A percentile compares a stretch with the other conserved stretches of the same genome.
phyloP scores from a whole-genome alignment of 306 rosid species.

The Hippophae rhamnoides region DNA sequence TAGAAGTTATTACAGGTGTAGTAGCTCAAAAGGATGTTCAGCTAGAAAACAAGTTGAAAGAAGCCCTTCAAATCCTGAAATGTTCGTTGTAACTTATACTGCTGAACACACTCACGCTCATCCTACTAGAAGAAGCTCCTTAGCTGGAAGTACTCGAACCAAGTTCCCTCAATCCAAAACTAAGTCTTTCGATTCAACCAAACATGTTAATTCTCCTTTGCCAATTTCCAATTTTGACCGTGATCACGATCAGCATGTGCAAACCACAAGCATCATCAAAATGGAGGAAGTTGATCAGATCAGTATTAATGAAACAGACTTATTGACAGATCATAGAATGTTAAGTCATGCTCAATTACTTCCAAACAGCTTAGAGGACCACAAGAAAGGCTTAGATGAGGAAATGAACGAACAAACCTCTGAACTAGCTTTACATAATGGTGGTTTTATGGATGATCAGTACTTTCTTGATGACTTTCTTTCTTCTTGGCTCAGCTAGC shows the following conservation, averaged over 20 bases:
- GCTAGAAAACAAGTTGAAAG: constrained; percentile 89
- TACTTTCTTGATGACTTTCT: background rate
- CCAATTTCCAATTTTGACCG: background rate
- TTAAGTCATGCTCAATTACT: constrained; percentile 21
- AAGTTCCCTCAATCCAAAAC: constrained; percentile 20
- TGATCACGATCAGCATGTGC: constrained; percentile 4
- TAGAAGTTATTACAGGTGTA: constrained; percentile 80
- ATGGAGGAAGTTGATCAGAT: constrained; percentile 16
- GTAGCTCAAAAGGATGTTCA: constrained; percentile 74
- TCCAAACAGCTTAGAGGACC: constrained; percentile 27
- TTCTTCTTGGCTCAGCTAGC: background rate
- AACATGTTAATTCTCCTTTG: constrained; percentile 9
- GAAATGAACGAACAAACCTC: constrained; percentile 13
- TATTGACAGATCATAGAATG: background rate
- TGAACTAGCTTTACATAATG: background rate
- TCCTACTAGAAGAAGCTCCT: constrained; percentile 52
- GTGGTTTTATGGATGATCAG: background rate
- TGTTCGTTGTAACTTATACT: constrained; percentile 59
- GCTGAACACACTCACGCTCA: constrained; percentile 72
- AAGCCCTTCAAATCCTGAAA: constrained; percentile 44
- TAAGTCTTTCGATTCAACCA: constrained; percentile 5
- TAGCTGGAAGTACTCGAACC: constrained; percentile 37
- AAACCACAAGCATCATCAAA: constrained; percentile 9
- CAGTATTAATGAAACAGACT: background rate
- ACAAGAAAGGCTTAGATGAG: constrained; percentile 8